phyloP scores from a whole-genome alignment of 495 filamentous ascomycete genomes.

The Corynascus novoguineensis region DNA sequence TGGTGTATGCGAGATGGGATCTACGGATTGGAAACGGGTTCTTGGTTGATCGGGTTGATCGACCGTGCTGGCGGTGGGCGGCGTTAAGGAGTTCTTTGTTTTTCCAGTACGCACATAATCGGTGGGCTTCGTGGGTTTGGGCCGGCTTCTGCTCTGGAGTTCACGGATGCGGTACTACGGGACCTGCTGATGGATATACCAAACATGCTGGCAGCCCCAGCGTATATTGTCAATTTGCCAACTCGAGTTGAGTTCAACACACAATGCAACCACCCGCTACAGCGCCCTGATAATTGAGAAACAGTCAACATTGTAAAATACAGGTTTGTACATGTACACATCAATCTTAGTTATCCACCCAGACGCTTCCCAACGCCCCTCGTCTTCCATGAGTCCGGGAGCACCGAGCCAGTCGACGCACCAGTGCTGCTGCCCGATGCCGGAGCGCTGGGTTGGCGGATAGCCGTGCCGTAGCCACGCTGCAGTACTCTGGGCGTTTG shows the following conservation, averaged over 20 bases:
- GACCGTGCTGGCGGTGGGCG: too few species aligned
- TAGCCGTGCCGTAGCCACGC: slow-evolving; percentile 56
- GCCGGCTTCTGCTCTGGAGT: slow-evolving; percentile 19
- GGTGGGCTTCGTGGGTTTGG: not conserved
- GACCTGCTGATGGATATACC: not conserved
- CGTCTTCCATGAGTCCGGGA: slow-evolving; percentile 58
- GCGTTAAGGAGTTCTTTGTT: not conserved
- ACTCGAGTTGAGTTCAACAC: not conserved
- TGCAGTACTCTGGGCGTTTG: slow-evolving; percentile 40
- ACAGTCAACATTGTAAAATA: not conserved
- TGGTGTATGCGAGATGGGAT: too few species aligned
- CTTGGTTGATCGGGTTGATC: too few species aligned
- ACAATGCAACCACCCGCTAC: not conserved
- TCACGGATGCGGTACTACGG: not conserved
- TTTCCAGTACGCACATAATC: not conserved
- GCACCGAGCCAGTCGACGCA: slow-evolving; percentile 32
- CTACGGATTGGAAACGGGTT: too few species aligned
- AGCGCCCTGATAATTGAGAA: not conserved
- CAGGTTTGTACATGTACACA: not conserved
- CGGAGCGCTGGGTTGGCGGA: slow-evolving; percentile 30
- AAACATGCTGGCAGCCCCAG: not conserved
- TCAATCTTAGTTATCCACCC: slow-evolving; percentile 40
- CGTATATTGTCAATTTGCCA: not conserved
- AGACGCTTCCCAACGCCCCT: slow-evolving; percentile 65
- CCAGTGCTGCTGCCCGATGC: slow-evolving; percentile 32